Conservation (phyloP, 108 stramenopile species). For the Schizochytrium sp. region DNA sequence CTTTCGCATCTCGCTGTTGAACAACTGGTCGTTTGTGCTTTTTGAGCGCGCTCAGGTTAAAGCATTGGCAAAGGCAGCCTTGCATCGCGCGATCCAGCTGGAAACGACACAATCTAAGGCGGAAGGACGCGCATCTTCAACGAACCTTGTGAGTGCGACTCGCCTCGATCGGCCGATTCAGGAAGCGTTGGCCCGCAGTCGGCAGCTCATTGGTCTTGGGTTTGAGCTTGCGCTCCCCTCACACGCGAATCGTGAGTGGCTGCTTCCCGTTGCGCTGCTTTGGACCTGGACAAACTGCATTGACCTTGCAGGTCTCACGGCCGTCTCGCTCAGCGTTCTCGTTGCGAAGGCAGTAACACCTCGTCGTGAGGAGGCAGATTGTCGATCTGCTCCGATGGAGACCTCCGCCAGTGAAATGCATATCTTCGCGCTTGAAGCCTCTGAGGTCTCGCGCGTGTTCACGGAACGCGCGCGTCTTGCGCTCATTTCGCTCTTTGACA, state of each 20-base stretch:
- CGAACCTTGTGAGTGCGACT: not conserved
- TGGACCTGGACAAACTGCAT: not conserved
- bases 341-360: not conserved
- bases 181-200: not conserved
- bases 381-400: not conserved
- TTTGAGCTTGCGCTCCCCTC: not conserved
- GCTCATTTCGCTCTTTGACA: not conserved
- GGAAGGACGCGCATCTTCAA: not conserved
- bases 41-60: not conserved
- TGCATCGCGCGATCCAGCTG: not conserved
- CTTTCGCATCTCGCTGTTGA: not conserved
- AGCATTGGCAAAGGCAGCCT: not conserved
- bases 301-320: not conserved
- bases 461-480: not conserved
- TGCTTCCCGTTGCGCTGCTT: not conserved
- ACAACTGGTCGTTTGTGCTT: conserved; percentile 16
- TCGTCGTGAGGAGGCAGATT: not conserved
- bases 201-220: not conserved
- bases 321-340: not conserved
- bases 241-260: not conserved
- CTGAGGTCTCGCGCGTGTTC: not conserved
- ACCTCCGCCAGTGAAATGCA: not conserved
- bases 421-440: not conserved
- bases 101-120: not conserved
- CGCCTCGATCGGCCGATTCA: not conserved